Conservation (phyloP, 345 rosid genomes). For the Lepidium didymum region DNA sequence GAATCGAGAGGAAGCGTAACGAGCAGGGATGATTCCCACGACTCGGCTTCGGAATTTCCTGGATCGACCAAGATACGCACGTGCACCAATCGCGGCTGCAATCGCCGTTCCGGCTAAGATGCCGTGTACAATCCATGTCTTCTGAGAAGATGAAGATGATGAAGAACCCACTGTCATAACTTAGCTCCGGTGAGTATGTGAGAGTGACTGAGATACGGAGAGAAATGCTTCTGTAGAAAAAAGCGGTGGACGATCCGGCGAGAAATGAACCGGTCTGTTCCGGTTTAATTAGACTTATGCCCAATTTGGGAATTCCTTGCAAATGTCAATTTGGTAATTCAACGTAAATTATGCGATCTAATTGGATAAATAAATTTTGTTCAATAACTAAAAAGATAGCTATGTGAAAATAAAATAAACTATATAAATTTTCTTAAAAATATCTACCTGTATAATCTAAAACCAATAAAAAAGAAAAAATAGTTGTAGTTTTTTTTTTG, state of each 20-base stretch:
- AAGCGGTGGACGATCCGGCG: constrained; percentile 8
- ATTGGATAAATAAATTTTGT: neutral
- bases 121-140: constrained; percentile 62
- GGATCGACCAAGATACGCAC: constrained; percentile 48
- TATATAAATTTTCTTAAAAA: too few species aligned
- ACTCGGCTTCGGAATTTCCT: constrained; percentile 68
- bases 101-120: constrained; percentile 64
- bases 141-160: constrained; percentile 34
- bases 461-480: neutral
- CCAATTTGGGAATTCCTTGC: neutral
- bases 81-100: constrained; percentile 61
- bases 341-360: neutral
- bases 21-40: constrained; percentile 92
- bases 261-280: neutral
- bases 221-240: neutral
- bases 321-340: neutral
- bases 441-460: neutral
- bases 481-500: neutral
- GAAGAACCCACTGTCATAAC: constrained; percentile 32
- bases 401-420: neutral
- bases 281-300: constrained; percentile 2
- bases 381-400: neutral
- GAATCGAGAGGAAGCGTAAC: constrained; percentile 87
- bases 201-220: neutral
- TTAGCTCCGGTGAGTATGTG: constrained; percentile 1